Evolutionary conservation across 202 grass and related monocot genomes (phyloP), one percentile per base, ranked within the genome.

Genomic region (Elaeis oleifera): DNA sequence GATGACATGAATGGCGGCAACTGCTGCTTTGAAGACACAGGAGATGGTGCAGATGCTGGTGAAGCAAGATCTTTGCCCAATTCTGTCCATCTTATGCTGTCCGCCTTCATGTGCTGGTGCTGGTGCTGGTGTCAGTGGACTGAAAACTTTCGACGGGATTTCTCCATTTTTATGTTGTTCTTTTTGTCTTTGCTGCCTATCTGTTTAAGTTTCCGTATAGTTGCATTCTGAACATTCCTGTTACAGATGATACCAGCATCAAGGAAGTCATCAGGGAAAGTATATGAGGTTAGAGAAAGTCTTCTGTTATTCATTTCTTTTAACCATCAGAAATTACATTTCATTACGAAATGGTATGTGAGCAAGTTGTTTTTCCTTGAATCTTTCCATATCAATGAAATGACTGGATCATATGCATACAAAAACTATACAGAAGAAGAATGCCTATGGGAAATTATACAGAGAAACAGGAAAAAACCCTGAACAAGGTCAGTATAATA

Each of bases 161-260:
- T 44, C 6, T 13, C 36, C 7, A 44, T 3, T 9, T 44, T 44
- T 44, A 44, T 44, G 11, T 44, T 39, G 70, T 31, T 65, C 51
- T 55, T 58, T 75, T 70, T 50, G 5, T 79, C 68, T 57, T 32
- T 56, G 23, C 59, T 69, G 23, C 39, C 63, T 67, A 22, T 69
- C 50, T 83, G 82, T 8, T 83, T 76, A 23, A 77, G 70, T 51
- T 53, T 85, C 75, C 73, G 71, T 8, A 21, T 63, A 64, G 27
- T 19, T 23, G 18, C 23, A 67, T 60, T 64, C 74, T 71, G 16
- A 70, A 19, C 15, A 16, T 58, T 74, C 16, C 71, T 65, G 50
- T 21, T 22, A 19, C 57, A 72, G 54, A 25, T 69, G 49, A 56
- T 44, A 63, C 8, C 2, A 44, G 11, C 11, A 44, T 44, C 11